Evolutionary conservation across 306 rosid species (phyloP), one percentile per base, ranked within the genome.

Genomic region (Rosa persica): DNA sequence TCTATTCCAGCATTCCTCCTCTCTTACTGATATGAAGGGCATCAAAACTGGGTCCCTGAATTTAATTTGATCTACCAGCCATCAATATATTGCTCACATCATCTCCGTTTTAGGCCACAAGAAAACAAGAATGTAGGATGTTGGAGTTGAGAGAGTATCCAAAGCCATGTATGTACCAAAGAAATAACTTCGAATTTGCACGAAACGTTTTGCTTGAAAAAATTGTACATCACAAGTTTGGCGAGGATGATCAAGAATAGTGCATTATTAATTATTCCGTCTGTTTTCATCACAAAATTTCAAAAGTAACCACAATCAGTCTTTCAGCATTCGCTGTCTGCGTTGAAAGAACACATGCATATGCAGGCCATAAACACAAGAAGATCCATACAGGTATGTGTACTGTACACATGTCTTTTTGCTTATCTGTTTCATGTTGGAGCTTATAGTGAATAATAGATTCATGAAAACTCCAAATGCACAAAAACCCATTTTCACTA

Each of bases 91-190:
- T 39, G 71, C 71, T 65, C 70, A 36, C 44, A 65, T 65, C 70
- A 15, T 34, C 44, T 19, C 25, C 72, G 72, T 52, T 51, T 77
- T 73, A 71, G 76, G 79, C 52, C 78, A 38, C 76, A 75, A 85
- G 55, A 76, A 48, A 76, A 86, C 86, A 83, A 85, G 81, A 42
- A 17, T 67, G 70, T 30, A 25, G 77, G 77, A 76, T 74, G 79
- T 78, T 66, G 46, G 60, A 34, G 39, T 10, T 12, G 67, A 27
- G 67, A 61, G 73, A 67, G 79, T 44, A 78, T 85, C 87, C 84
- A 78, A 79, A 74, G 78, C 79, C 67, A 76, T 22, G 76, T 55
- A 80, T 76, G 70, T 40, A 66, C 39, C 34, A 20, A 16, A 12
- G 43, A 39, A 42, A 47, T 62, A 38, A 74, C 40, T 23, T 66